Evolutionary conservation across 768 basidiomycete species (phyloP), one percentile per base, ranked within the genome.

Genomic region (Lactarius sp.): DNA sequence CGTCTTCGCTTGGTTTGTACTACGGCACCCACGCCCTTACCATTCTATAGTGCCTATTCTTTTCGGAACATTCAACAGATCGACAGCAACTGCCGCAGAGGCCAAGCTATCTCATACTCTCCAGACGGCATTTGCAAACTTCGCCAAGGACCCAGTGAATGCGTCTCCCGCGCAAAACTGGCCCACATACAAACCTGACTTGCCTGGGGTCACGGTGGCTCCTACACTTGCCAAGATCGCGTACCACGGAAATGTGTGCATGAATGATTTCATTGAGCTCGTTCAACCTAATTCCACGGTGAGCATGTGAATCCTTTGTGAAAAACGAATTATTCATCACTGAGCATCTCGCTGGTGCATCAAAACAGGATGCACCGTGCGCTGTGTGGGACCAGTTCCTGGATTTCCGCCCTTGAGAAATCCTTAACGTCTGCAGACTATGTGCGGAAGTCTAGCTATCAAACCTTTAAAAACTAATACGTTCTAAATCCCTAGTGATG

Each of bases 41-140:
- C 13, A 16, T 42, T 31, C 10, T 2, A 16, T 46, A 71, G 71
- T 71, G 8, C 53, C 27, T 9, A 65, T 69, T 44, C 62, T 73
- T 13, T 73, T 73, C 59, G 72, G 71, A 14, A 71, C 71, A 1
- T 72, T 62, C 67, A 72, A 71, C 44, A 47, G 12, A n/a, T 59
- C 63, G 0, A 71, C 71, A 0, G 72, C 71, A 0, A 70, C 71
- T 2, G 51, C 62, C 0, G 39, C 67, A 12, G 70, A 73, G 52
- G 66, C n/a, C 18, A 62, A 66, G 22, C 59, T 72, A n/a, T 73
- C 71, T 1, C 22, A 55, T 10, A 73, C 67, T 10, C 63, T 71
- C 52, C 59, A 61, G 47, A 52, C 59, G 7, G 59, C 59, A 3
- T 61, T 65, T n/a, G 52, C 46, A 7, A 61, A 65, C 16, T 61